A percentile compares a stretch with the other conserved stretches of the same genome.
phyloP scores from a whole-genome alignment of 1,139 yeast genomes.

The Waltiozyma sp. region DNA sequence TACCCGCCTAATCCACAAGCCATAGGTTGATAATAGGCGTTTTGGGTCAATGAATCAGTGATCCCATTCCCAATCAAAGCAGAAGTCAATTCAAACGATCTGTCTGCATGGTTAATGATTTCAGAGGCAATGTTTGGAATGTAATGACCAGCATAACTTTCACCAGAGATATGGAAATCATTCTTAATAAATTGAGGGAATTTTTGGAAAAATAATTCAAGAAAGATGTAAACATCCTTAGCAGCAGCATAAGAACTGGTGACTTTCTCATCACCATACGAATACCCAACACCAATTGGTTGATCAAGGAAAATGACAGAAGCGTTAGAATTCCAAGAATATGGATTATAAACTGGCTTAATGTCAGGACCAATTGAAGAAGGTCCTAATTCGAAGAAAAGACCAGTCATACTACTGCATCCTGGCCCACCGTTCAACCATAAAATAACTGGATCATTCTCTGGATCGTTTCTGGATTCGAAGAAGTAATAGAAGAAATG shows the following conservation, averaged over 20 bases:
- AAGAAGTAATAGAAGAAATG: conserved; percentile 78
- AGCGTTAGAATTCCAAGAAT: conserved; percentile 63
- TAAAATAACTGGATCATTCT: conserved; percentile 49
- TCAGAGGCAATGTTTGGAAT: conserved; percentile 72
- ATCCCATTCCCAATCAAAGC: conserved; percentile 78
- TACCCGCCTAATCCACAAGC: conserved; percentile 79
- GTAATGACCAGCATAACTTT: conserved; percentile 83
- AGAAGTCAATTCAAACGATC: conserved; percentile 57
- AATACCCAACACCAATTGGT: conserved; percentile 71
- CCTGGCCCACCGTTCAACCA: conserved; percentile 79
- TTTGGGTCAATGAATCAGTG: conserved; percentile 65
- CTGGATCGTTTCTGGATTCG: conserved; percentile 59
- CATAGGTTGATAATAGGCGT: conserved; percentile 66
- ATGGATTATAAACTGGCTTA: conserved; percentile 45
- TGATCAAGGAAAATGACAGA: conserved; percentile 62
- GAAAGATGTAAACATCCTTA: conserved; percentile 66
- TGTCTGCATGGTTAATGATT: conserved; percentile 53
- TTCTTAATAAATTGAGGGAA: conserved; percentile 51
- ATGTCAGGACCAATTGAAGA: conserved; percentile 39
- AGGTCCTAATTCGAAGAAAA: conserved; percentile 61
- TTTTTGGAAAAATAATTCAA: conserved; percentile 66
- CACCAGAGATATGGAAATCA: conserved; percentile 77
- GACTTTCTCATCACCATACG: conserved; percentile 46
- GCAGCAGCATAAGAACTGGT: conserved; percentile 58
- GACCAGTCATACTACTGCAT: conserved; percentile 58